These are phyloP conservation scores for Blastomyces gilchristii DNA, from an alignment of 2,329 filamentous ascomycete genomes.

Conservation along the genomic window DNA sequence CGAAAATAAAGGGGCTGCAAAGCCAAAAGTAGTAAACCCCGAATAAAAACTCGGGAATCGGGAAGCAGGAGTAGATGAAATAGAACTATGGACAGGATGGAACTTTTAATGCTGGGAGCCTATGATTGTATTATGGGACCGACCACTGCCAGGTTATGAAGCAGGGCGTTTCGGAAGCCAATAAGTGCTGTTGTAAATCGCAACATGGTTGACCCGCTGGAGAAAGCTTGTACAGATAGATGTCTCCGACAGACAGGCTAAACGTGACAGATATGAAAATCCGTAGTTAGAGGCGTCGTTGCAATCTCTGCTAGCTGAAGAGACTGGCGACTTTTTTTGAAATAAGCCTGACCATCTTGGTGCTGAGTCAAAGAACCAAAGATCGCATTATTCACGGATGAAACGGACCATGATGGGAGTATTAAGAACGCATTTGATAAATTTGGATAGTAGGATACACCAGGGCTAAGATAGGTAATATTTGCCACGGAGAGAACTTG, in stretches of 20 bases:
- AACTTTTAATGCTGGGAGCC: not conserved
- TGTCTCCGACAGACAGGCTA: not conserved
- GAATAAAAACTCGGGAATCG: not conserved
- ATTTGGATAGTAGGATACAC: not conserved
- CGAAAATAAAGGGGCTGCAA: not conserved
- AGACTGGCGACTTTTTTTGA: not conserved
- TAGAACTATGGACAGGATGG: not conserved
- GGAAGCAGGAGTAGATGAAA: not conserved
- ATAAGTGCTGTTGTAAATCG: not conserved
- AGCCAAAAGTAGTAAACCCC: not conserved
- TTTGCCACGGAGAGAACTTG: not conserved
- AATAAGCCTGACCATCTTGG: not conserved
- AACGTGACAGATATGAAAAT: not conserved
- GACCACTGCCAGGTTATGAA: not conserved
- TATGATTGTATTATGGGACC: not conserved
- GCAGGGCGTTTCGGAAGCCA: not conserved
- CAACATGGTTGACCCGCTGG: no score
- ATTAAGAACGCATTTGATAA: not conserved
- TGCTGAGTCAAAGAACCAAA: not conserved
- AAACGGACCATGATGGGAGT: not conserved
- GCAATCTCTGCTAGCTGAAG: not conserved
- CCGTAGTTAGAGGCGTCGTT: not conserved
- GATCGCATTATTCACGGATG: no score
- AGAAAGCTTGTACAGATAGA: not conserved
- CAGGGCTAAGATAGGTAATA: not conserved